Percentiles rank a stretch among this genome's conserved stretches.
phyloP scores from a whole-genome alignment of 768 basidiomycete genomes.

The Vararia minispora region DNA sequence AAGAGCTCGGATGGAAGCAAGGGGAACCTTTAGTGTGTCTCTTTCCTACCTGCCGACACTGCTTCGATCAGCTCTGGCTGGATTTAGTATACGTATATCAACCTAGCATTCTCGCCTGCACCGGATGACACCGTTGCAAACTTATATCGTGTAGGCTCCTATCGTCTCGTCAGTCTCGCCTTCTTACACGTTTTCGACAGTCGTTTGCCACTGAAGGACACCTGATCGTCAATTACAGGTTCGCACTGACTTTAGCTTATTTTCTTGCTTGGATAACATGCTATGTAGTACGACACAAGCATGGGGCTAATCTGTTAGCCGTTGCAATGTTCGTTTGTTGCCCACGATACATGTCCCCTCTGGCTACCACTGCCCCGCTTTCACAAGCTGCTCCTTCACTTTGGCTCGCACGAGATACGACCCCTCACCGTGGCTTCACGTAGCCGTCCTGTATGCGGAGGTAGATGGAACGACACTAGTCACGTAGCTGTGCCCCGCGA shows the following conservation, averaged over 20 bases:
- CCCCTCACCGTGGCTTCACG: no score
- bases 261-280: neutral
- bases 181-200: conserved; percentile 18
- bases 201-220: conserved; percentile 54
- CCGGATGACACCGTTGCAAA: conserved; percentile 69
- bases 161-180: neutral
- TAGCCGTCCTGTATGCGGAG: no score
- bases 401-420: no score
- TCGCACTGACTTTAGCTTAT: conserved; percentile 3
- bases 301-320: conserved; percentile 36
- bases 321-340: no score
- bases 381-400: no score
- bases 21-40: conserved; percentile 74
- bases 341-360: no score
- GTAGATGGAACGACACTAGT: no score
- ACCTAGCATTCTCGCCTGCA: conserved; percentile 65
- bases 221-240: conserved; percentile 62
- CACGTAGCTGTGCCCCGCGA: no score
- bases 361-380: no score
- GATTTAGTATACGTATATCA: conserved; percentile 64
- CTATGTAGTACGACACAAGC: conserved; percentile 42
- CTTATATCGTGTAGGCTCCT: conserved; percentile 43
- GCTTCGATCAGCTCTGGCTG: neutral
- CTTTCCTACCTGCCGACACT: neutral
- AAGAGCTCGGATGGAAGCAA: conserved; percentile 78